These are phyloP conservation scores for Cryptococcus sp. DNA, from an alignment of 1,284 basidiomycete species.

Conservation along the genomic window DNA sequence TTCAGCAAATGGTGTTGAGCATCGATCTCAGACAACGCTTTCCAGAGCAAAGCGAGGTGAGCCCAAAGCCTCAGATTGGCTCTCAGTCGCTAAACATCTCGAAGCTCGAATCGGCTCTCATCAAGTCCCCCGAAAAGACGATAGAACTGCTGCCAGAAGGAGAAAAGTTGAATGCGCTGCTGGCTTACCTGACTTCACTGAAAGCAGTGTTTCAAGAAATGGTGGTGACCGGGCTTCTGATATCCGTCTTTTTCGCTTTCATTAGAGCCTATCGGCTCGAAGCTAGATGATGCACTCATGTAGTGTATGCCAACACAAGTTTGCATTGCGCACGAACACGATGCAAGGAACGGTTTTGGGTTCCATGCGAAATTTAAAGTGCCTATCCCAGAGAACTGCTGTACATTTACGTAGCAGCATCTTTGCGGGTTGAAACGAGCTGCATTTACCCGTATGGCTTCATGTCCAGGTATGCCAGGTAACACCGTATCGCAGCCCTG, in stretches of 20 bases:
- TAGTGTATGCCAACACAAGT: too few species aligned
- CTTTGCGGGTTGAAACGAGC: too few species aligned
- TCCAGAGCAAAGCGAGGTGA: not conserved
- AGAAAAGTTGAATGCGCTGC: not conserved
- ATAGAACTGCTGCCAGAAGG: not conserved
- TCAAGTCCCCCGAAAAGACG: slow-evolving; percentile 3
- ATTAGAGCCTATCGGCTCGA: not conserved
- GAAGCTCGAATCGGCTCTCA: not conserved
- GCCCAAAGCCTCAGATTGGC: not conserved
- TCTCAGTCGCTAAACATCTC: not conserved
- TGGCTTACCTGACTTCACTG: slow-evolving; percentile 1
- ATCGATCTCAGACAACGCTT: not conserved
- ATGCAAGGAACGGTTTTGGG: too few species aligned
- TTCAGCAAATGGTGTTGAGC: slow-evolving; percentile 5
- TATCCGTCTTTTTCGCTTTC: not conserved
- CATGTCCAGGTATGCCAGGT: too few species aligned
- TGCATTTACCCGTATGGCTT: too few species aligned
- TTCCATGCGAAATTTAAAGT: too few species aligned
- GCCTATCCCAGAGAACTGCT: too few species aligned
- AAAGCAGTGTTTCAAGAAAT: slow-evolving; percentile 2
- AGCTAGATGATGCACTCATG: too few species aligned
- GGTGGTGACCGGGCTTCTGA: not conserved
- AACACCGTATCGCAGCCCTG: too few species aligned
- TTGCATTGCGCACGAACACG: too few species aligned
- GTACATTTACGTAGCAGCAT: too few species aligned